Evolutionary conservation across 176 grass and related monocot genomes (phyloP), one percentile per base, ranked within the genome.

Genomic region (Carex cristatella): DNA sequence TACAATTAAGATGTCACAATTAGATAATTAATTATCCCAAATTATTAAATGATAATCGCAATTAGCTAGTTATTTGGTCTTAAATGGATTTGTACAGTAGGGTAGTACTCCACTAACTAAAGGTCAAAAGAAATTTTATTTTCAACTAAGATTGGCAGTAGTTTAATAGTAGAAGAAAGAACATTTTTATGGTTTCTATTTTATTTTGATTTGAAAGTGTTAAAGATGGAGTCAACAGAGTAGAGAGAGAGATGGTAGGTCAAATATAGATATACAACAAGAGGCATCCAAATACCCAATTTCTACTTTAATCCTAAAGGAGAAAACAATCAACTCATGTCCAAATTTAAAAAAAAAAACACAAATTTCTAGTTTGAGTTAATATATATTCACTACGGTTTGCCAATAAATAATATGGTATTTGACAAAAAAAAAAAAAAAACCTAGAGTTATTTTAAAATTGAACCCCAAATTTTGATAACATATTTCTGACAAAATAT

Each of bases 21-120:
- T 48, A 48, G 46, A 7, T 10, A 49, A 5, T 49, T 10, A 49
- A 5, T 49, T 49, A 49, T 46, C 44, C 44, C 44, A 46, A 46
- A 77, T 54, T 32, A 1, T 32, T 77, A 77, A 48, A 4, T 31
- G 48, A 76, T 30, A 53, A 55, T 76, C 44, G 3, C 46, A 53
- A 31, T 56, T 32, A 77, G 73, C 12, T 54, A 77, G 48, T 77
- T 77, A 53, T 77, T 35, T 78, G 51, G 28, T 78, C 74, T 57
- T 32, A 79, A 32, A 37, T 58, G 74, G 7, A 58, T 58, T 58
- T 8, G 28, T 33, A 79, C 12, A 58, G 56, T 18, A 13, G 30
- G 74, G 51, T 79, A 37, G 74, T 37, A 79, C 13, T 58, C 74
- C 74, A 79, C 53, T 58, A 79, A 79, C 53, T 58, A 37, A 58